Evolutionary conservation across 2,329 filamentous ascomycete species (phyloP).

Genomic region (Dactylella cylindrospora): DNA sequence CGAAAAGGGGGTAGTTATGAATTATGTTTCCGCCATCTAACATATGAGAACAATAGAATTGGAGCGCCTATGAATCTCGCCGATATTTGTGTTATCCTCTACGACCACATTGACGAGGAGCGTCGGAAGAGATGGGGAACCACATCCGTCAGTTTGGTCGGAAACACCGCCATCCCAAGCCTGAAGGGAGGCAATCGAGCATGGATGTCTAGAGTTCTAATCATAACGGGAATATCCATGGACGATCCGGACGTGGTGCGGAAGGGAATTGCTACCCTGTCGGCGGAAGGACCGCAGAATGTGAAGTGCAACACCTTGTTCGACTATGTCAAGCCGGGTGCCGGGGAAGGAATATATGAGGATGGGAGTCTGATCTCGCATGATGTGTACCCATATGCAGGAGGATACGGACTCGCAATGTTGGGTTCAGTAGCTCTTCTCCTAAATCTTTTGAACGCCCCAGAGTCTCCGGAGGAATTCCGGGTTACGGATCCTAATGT

Average conservation of each 20-base stretch:
- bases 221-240: slow-evolving; percentile 21
- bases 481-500: slow-evolving; percentile 7
- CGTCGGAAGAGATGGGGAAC: slow-evolving; percentile 16
- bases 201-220: slow-evolving; percentile 4
- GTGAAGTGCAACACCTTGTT: slow-evolving; percentile 15
- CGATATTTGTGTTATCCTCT: slow-evolving; percentile 33
- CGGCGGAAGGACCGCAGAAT: slow-evolving; percentile 1
- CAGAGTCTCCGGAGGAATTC: slow-evolving; percentile 10
- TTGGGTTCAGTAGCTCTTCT: slow-evolving; percentile 5
- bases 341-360: slow-evolving; percentile 29
- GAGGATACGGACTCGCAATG: slow-evolving; percentile 32
- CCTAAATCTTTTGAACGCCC: slow-evolving; percentile 12
- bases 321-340: slow-evolving; percentile 20
- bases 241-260: slow-evolving; percentile 4
- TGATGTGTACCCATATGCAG: slow-evolving; percentile 41
- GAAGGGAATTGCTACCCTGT: slow-evolving; percentile 15
- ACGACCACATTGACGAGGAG: slow-evolving; percentile 17
- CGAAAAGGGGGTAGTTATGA: not conserved
- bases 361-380: slow-evolving; percentile 43
- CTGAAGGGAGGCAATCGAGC: slow-evolving; percentile 32
- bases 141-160: slow-evolving; percentile 14
- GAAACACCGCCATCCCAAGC: slow-evolving; percentile 5
- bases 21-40: not conserved
- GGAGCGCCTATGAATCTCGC: slow-evolving; percentile 34
- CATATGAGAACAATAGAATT: slow-evolving; percentile 17